Base-by-base conservation (phyloP, 192 early-diverging fungal genomes). In the Mortierella alpina region DNA sequence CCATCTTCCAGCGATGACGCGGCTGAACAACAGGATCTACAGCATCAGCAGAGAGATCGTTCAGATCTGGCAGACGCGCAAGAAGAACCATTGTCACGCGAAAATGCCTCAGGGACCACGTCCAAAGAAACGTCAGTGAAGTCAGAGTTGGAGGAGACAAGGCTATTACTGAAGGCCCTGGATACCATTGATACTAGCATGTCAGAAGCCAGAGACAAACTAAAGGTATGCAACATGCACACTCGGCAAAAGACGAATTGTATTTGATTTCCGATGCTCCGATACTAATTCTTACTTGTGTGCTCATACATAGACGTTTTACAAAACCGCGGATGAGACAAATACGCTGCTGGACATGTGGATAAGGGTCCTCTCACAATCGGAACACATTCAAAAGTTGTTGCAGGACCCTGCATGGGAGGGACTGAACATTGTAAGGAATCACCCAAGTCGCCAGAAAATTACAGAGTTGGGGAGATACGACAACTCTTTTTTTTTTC, bases 331-430 rank as follows among this genome's bases (percentile, higher is more conserved):
- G 22, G 78, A 84, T 39, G 73, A 84, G 55, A 82, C 83, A 13
- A 81, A 84, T 52, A 71, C 72, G 55, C 54, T 84, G 50, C 53
- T 84, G 66, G 83, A 84, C 47, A 70, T 84, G 75, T 84, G 78
- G 83, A 77, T 84, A 46, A 70, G 74, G 18, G 71, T 84, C 15
- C 54, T 84, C 8, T 82, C 83, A 10, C 83, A 84, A 46, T 65
- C 78, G 17, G 68, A 77, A 40, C 83, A 82, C 23, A 84, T 70
- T 2, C 73, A 81, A 23, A 63, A 73, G 14, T 41, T 84, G 17
- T 39, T 84, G n/a, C 58, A 68, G 20, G 70, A 84, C 53, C 77
- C 73, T 40, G 78, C 44, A 57, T 84, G 78, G 83, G 69, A 82
- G 50, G 83, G 83, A 41, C 39, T 53, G 13, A 49, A 42, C 18